Evolutionary conservation across 2,329 filamentous ascomycete genomes (phyloP), one percentile per base, ranked within the genome.

Genomic region (Penicillium sumatraense): DNA sequence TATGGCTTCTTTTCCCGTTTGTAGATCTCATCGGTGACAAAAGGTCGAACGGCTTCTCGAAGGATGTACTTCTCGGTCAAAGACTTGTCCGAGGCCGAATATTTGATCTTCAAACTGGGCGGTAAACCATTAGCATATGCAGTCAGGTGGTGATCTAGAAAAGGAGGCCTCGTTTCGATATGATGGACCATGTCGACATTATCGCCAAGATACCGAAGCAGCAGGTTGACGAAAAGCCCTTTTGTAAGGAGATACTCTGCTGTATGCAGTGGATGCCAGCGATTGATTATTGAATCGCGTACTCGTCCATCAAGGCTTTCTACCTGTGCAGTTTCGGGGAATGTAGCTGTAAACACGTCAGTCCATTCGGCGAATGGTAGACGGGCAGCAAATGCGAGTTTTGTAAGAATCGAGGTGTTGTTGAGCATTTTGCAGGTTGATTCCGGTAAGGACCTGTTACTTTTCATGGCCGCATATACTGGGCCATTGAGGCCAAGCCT

Each of bases 11-110:
- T 84, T 57, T 69, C 78, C 9, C 79, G 69, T 26, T 72, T 66
- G 64, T 83, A 84, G 4, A 83, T 63, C 66, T 84, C 82, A 13
- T 79, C 68, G 0, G 81, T 81, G 53, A 84, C 75, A 59, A 78
- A 84, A 2, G 81, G 80, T 53, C 73, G 75, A 18, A 71, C 73
- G 0, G 81, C 81, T 60, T 84, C 78, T 3, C 79, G 76, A 1
- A 84, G 72, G 24, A 83, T 76, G 73, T 78, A 81, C 57, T 84
- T 83, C 66, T 83, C 80, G 1, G 63, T 64, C 36, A 80, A 70
- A 1, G 59, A 56, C 10, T 62, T 59, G 13, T 55, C 51, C 6
- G 41, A 42, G 1, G 56, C 35, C 6, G 56, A 51, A 40, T 54
- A 59, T 11, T 67, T 56, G 21, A 63, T 57, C 51, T 73, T 74